These are phyloP conservation scores for Nakaseomyces bracarensis DNA, from an alignment of 1,139 yeast species.

Conservation along the genomic window DNA sequence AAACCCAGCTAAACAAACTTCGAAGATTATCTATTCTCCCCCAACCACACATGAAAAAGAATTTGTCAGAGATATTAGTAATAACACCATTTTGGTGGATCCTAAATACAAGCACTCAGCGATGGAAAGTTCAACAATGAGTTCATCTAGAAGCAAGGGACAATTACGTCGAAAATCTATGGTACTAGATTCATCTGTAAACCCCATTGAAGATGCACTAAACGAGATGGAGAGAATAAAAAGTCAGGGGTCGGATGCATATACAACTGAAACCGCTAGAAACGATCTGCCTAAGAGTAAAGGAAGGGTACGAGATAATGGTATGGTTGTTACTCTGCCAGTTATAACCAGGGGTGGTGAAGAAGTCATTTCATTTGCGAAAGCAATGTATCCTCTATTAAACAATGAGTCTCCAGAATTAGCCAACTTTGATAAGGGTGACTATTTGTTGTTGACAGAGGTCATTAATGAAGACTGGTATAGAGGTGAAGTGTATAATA, in stretches of 20 bases:
- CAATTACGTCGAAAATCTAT: conserved; percentile 22
- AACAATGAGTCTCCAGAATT: conserved; percentile 27
- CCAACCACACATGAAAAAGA: background rate
- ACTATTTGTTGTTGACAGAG: conserved; percentile 27
- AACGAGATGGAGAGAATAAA: conserved; percentile 27
- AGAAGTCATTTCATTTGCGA: conserved; percentile 26
- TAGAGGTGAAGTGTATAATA: conserved; percentile 29
- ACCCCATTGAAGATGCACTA: conserved; percentile 25
- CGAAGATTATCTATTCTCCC: background rate
- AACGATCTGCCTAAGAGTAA: conserved; percentile 1
- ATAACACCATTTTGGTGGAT: conserved; percentile 6
- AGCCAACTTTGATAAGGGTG: conserved; percentile 27
- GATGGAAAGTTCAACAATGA: background rate
- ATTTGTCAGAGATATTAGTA: conserved; percentile 3
- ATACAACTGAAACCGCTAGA: background rate
- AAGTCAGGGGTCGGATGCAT: conserved; percentile 7
- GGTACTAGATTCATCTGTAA: conserved; percentile 17
- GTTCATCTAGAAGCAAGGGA: conserved; percentile 8
- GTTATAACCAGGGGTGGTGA: conserved; percentile 21
- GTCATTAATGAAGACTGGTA: conserved; percentile 30
- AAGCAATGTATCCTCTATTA: conserved; percentile 26
- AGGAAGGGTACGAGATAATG: conserved; percentile 25
- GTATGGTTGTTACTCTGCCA: conserved; percentile 26
- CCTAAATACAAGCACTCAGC: conserved; percentile 3
- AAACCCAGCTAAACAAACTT: too few relatives aligned